Base-by-base conservation (phyloP, 305 asterid genomes). In the Fraxinus ornus region DNA sequence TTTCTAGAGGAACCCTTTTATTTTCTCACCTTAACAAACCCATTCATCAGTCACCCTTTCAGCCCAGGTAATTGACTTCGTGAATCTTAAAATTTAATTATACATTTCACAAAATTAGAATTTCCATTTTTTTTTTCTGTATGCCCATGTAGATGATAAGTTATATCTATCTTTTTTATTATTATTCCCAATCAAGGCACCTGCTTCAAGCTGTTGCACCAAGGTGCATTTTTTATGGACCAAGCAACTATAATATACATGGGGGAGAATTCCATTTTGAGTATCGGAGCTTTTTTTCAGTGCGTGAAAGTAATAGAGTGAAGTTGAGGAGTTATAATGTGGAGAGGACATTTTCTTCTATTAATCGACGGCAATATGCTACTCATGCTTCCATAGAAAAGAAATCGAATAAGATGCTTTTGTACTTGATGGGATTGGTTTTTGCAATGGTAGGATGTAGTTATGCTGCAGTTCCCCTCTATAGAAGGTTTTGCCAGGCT, bases 391-490 rank as follows among this genome's bases (percentile, higher is more conserved):
- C 86, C 4, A 85, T 74, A 2, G 97, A 95, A 87, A 86, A 90
- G 88, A 95, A 90, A 86, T 95, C 99, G 24, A 84, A 84, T 85
- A 95, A 93, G 91, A 92, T 88, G 93, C 94, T 95, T 76, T 35
- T 86, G 2, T 95, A 93, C 93, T 87, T 95, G 88, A 94, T 97
- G 22, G 99, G 97, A 17, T 83, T 95, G 86, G 98, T 92, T 78
- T 91, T 95, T 89, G 94, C 90, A 49, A 94, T 94, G 99, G 98
- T 94, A 75, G 99, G 99, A 70, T 81, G 89, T 80, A 95, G 94
- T 87, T 95, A 95, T 88, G 99, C 99, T 86, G 97, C 98, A 32
- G 98, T 95, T 83, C 98, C 99, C 35, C 89, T 95, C 37, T 95
- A 94, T 85, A 84, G 98, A 84, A 94, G 98, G 82, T 95, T 95